phyloP scores from a whole-genome alignment of 1,284 basidiomycete genomes.

The Spongiforma sp. region DNA sequence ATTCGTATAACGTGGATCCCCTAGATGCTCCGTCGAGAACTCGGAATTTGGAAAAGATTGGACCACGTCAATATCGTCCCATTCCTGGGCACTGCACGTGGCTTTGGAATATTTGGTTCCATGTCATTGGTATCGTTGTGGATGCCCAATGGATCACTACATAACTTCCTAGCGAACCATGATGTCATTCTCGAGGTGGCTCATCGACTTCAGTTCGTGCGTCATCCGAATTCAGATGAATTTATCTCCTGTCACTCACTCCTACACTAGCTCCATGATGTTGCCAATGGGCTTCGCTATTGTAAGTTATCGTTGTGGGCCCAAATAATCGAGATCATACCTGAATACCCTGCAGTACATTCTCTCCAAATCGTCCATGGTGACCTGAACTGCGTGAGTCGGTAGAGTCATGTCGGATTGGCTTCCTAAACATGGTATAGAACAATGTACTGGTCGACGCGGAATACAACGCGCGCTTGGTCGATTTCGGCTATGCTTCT shows the following conservation, averaged over 20 bases:
- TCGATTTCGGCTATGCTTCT: too few species aligned
- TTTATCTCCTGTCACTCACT: too few species aligned
- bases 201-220: constrained; percentile 12
- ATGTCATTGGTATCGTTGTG: constrained; percentile 21
- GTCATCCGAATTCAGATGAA: not conserved
- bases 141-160: too few species aligned
- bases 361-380: constrained; percentile 8
- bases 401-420: too few species aligned
- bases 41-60: too few species aligned
- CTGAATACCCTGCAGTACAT: constrained; percentile 8
- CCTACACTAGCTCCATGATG: constrained; percentile 1
- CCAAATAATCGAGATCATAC: not conserved
- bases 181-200: not conserved
- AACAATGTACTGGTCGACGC: constrained; percentile 21
- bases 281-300: constrained; percentile 9
- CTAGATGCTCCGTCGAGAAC: too few species aligned
- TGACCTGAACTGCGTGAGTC: too few species aligned
- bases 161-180: constrained; percentile 7
- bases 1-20: too few species aligned
- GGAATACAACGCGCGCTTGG: constrained; percentile 1
- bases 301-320: not conserved
- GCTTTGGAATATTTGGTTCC: constrained; percentile 15
- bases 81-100: constrained; percentile 11
- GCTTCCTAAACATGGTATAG: not conserved
- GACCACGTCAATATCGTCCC: too few species aligned